Evolutionary conservation across 2,329 filamentous ascomycete genomes (phyloP), one percentile per base, ranked within the genome.

Genomic region (Cladophialophora yegresii): DNA sequence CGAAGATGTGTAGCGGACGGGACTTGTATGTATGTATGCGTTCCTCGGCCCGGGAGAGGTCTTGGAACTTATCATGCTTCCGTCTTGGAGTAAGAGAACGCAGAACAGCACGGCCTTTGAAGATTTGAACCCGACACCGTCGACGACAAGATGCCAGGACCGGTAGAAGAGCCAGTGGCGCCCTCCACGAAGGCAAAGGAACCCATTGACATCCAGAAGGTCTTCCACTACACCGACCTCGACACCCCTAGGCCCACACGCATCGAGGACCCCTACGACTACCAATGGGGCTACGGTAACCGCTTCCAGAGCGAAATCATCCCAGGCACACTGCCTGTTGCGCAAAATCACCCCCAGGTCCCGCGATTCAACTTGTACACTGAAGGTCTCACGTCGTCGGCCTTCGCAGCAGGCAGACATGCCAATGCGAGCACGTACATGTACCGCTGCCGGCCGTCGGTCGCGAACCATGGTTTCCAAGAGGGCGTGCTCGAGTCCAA

Each of bases 381-480:
- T 1, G 73, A 64, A 23, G 74, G 86, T 72, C 77, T 86, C 4
- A 85, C 83, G n/a, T 84, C 83, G 22, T 85, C 83, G 2, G 82
- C 84, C 33, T 86, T 86, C 72, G 82, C 83, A 54, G 83, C 84
- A 16, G 83, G 83, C 5, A 78, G 84, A 51, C 77, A 81, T 70
- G 79, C 82, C 72, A 85, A 85, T 73, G 82, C 83, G 72, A 83
- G 85, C 70, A 78, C 83, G 63, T 86, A 83, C 83, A 76, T 86
- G n/a, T 85, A 86, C 69, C 81, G 84, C 45, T 81, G 83, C 64
- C 77, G 85, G 2, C 84, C 84, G 6, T 82, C 83, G 3, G 84
- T 83, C 57, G 82, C 82, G 10, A 83, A 86, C 73, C 78, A 78
- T 81, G 59, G 80, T 85, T 66, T 81, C 80, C 20, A 75, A 74